These are phyloP conservation scores for Pichia nakasei DNA, from an alignment of 805 yeast species.

Conservation along the genomic window DNA sequence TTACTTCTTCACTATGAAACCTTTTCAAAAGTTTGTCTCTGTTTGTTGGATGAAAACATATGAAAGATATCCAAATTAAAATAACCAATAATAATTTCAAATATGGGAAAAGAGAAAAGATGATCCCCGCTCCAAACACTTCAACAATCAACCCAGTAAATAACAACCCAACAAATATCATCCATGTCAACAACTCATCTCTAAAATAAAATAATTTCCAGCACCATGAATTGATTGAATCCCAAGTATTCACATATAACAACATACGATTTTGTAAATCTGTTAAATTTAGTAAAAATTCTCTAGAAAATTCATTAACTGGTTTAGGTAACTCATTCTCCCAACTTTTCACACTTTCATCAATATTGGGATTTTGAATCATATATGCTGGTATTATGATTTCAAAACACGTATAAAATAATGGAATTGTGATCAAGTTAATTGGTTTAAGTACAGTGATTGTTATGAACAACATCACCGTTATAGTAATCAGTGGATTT, in stretches of 20 bases:
- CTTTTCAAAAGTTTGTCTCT: conserved; percentile 38
- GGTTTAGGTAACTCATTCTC: conserved; percentile 53
- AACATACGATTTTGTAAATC: conserved; percentile 80
- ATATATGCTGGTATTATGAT: conserved; percentile 63
- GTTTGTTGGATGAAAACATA: conserved; percentile 45
- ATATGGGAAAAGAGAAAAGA: conserved; percentile 18
- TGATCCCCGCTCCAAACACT: conserved; percentile 21
- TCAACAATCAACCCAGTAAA: conserved; percentile 13
- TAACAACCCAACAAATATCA: conserved; percentile 34
- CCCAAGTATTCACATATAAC: conserved; percentile 54
- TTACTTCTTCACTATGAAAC: conserved; percentile 56
- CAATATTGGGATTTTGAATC: conserved; percentile 46
- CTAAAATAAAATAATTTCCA: conserved; percentile 53
- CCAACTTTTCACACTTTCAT: conserved; percentile 36
- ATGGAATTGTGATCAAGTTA: conserved; percentile 44
- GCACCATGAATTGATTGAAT: conserved; percentile 40
- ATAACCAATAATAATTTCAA: conserved; percentile 28
- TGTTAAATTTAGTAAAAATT: conserved; percentile 68
- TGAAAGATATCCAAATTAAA: conserved; percentile 41
- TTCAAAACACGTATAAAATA: conserved; percentile 42
- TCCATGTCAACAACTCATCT: conserved; percentile 50
- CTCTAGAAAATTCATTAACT: conserved; percentile 69
- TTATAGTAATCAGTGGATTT: conserved; percentile 52
- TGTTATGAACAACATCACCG: conserved; percentile 33
- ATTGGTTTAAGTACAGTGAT: conserved; percentile 51